These are phyloP conservation scores for Phytophthora litchii DNA, from an alignment of 352 stramenopile species.

Conservation along the genomic window DNA sequence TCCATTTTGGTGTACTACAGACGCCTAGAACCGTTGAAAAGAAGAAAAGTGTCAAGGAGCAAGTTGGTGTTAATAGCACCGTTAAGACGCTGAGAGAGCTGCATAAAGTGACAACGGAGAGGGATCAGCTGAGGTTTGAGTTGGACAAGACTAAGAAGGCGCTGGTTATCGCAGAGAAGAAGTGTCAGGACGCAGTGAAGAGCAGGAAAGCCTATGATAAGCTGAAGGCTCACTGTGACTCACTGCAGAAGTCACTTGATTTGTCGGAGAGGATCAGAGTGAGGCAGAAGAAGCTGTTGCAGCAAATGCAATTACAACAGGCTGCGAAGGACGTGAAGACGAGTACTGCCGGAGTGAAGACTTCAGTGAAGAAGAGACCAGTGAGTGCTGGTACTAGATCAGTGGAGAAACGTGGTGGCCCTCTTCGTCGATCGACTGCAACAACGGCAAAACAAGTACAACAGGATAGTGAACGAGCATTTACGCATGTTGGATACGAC, in stretches of 20 bases:
- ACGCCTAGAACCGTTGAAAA: constrained; percentile 17
- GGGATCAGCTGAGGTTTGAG: constrained; percentile 82
- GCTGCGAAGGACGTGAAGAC: constrained; percentile 3
- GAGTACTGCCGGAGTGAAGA: not conserved
- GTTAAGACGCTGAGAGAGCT: constrained; percentile 58
- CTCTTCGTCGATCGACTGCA: not conserved
- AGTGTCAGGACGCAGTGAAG: constrained; percentile 50
- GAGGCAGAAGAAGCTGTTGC: constrained; percentile 78
- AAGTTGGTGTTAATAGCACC: constrained; percentile 15
- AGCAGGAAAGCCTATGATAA: constrained; percentile 68
- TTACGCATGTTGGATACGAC: constrained; percentile 32
- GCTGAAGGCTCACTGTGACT: constrained; percentile 75
- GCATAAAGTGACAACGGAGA: constrained; percentile 65
- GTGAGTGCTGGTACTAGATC: constrained; percentile 6
- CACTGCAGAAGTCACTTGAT: constrained; percentile 78
- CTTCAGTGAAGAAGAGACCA: constrained; percentile 21
- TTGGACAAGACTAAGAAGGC: constrained; percentile 65
- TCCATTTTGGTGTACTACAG: constrained; percentile 11
- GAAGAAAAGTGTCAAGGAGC: constrained; percentile 26
- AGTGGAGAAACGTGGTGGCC: constrained; percentile 6
- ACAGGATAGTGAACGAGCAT: constrained; percentile 5
- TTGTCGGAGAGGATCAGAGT: constrained; percentile 81
- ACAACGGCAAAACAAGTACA: constrained; percentile 4
- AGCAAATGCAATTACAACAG: constrained; percentile 61
- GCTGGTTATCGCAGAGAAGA: constrained; percentile 50